Base-by-base conservation (phyloP, 441 rosid species). In the Erysimum cheiri region DNA sequence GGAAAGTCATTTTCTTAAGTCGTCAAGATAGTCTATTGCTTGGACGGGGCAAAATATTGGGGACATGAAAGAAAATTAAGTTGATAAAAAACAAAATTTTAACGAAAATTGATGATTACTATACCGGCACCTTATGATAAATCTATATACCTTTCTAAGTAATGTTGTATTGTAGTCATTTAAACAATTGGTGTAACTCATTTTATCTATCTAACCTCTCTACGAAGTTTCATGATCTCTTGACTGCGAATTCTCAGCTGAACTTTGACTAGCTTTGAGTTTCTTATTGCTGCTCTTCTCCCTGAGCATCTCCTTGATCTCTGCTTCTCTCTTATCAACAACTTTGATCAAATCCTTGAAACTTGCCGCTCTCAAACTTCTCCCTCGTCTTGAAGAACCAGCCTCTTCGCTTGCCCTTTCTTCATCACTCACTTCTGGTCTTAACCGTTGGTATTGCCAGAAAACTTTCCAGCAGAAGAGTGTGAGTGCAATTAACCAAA, bases 291-390 rank as follows among this genome's bases (percentile, higher is more conserved):
- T 71, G 41, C 67, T 67, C 80, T 75, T 88, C 47, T 85, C 74
- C 76, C 76, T 88, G 11, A 87, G 80, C 67, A 73, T 85, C 53
- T 83, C 86, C 74, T 91, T 91, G 37, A 87, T 74, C 81, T 87
- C 96, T 59, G 37, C 52, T 78, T 92, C 98, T 77, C 82, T 90
- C 80, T 28, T 86, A 72, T 94, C 99, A 37, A 86, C 82, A 79
- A 90, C 91, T 29, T 66, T 92, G 2, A 90, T 66, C 81, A 81
- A 73, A 39, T 83, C 57, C 83, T 78, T 87, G 77, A 88, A 80
- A 85, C 93, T 91, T 5, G 76, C 67, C 0, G 89, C 3, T 40
- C 60, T 77, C 28, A 73, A 1, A 10, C 83, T 8, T 44, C 79
- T 84, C 65, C 85, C 64, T 48, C 86, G 10, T 69, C 81, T 79